phyloP scores from a whole-genome alignment of 345 rosid species.

The rapeseed (Brassica napus) region Da-Ae NC_063440.1:18241501-18242000 shows the following conservation, averaged over 20 bases:
- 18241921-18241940: slow-evolving; percentile 12
- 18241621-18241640: neutral
- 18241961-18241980: neutral
- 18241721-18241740: neutral
- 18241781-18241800: neutral
- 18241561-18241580: neutral
- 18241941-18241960: slow-evolving; percentile 19
- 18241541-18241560: neutral
- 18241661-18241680: neutral
- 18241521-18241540: neutral
- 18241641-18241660: neutral
- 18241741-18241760: neutral
- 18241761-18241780: neutral
- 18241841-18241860: too few species aligned
- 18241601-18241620: neutral
- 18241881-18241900: neutral
- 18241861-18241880: neutral
- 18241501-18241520: neutral
- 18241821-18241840: neutral
- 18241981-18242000: slow-evolving; percentile 24
- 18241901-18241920: neutral
- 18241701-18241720: neutral
- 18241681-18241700: neutral
- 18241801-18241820: neutral
- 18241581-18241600: neutral